These are phyloP conservation scores for Trichocladium uniseriatum DNA, from an alignment of 495 filamentous ascomycete species.

Conservation along the genomic window DNA sequence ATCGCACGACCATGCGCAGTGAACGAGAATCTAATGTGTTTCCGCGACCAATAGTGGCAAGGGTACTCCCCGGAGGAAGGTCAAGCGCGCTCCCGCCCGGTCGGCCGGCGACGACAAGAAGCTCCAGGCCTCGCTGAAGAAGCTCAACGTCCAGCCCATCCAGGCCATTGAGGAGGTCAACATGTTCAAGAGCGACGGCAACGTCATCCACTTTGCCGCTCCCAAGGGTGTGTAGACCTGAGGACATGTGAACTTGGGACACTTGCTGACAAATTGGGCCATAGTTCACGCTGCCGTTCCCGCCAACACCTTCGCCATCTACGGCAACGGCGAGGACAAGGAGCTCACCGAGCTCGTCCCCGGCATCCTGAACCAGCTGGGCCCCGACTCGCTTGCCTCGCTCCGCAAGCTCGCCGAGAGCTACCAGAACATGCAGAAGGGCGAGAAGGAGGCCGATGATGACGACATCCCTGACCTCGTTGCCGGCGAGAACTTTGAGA, in stretches of 20 bases:
- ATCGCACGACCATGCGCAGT: neutral
- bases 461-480: conserved; percentile 96
- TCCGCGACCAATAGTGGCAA: conserved; percentile 61
- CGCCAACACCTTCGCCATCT: conserved; percentile 97
- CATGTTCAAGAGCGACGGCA: conserved; percentile 99
- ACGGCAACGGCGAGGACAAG: conserved; percentile 97
- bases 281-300: conserved; percentile 92
- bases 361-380: conserved; percentile 98
- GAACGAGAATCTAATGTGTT: conserved; percentile 20
- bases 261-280: conserved; percentile 2
- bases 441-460: conserved; percentile 70
- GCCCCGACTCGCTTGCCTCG: conserved; percentile 93
- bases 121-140: conserved; percentile 88
- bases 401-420: conserved; percentile 97
- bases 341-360: conserved; percentile 98
- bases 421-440: conserved; percentile 99
- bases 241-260: neutral
- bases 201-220: conserved; percentile 97
- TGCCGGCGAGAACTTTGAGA: conserved; percentile 93
- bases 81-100: conserved; percentile 93
- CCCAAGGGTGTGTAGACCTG: conserved; percentile 67
- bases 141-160: conserved; percentile 94
- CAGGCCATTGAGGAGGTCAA: conserved; percentile 99
- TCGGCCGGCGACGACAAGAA: conserved; percentile 97
- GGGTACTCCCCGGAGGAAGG: conserved; percentile 93